Conservation (phyloP, 2,329 filamentous ascomycete genomes). For the Westerdykella ornata region DNA sequence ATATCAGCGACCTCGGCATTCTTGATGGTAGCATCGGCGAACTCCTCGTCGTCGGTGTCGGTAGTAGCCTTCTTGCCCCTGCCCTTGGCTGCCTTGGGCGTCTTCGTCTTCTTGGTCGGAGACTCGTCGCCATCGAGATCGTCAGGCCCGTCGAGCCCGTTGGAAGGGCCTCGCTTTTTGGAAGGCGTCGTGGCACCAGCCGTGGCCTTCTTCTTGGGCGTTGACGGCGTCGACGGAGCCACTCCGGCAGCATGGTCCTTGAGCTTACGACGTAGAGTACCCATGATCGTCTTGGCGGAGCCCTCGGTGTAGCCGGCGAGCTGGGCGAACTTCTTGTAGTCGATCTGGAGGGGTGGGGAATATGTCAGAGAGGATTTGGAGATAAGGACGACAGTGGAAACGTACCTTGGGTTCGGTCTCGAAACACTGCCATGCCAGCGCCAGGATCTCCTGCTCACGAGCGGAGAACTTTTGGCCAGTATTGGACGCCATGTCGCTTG, state of each 20-base stretch:
- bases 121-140: conserved; percentile 1
- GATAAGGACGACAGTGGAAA: not conserved
- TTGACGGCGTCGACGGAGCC: conserved; percentile 3
- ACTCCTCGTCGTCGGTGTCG: not conserved
- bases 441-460: conserved; percentile 28
- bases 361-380: no score
- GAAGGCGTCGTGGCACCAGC: conserved; percentile 4
- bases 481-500: conserved; percentile 11
- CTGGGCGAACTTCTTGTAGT: conserved; percentile 14
- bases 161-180: conserved; percentile 8
- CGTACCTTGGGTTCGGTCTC: conserved; percentile 28
- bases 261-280: conserved; percentile 30
- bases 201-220: conserved; percentile 17
- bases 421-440: conserved; percentile 32
- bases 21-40: no score
- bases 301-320: conserved; percentile 23
- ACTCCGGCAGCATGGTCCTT: conserved; percentile 11
- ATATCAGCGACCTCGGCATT: no score
- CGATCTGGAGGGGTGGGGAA: conserved; percentile 11
- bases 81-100: not conserved
- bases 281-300: conserved; percentile 23
- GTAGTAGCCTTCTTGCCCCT: not conserved
- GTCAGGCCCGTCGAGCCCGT: not conserved
- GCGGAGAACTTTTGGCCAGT: conserved; percentile 10
- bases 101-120: not conserved